These are phyloP conservation scores for Primulina huaijiensis DNA, from an alignment of 257 asterid genomes.

Conservation along the genomic window DNA sequence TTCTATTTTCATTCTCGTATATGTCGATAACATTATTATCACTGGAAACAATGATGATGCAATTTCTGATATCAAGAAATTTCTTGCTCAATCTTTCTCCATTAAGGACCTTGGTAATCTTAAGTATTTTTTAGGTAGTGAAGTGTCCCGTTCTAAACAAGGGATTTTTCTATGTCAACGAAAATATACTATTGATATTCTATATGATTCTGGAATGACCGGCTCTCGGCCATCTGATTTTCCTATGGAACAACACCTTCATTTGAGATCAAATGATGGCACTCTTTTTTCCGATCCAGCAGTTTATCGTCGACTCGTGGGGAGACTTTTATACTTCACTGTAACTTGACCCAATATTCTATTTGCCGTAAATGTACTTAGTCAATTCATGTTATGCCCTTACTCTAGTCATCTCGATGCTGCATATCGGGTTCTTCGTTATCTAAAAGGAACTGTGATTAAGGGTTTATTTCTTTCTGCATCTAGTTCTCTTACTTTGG, in stretches of 20 bases:
- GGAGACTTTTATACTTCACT: too few species aligned
- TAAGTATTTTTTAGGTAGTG: not conserved
- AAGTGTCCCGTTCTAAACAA: not conserved
- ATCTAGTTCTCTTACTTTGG: too few species aligned
- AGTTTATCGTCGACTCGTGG: too few species aligned
- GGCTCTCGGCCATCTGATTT: not conserved
- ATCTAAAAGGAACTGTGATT: too few species aligned
- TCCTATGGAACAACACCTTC: conserved; percentile 17
- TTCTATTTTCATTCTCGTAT: not conserved
- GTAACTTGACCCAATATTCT: too few species aligned
- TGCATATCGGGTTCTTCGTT: too few species aligned
- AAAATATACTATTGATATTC: conserved; percentile 14
- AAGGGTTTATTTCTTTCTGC: too few species aligned
- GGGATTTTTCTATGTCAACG: conserved; percentile 4
- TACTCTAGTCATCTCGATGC: too few species aligned
- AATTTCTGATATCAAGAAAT: not conserved
- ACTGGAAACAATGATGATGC: not conserved
- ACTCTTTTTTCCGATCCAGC: not conserved
- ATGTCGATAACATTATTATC: conserved; percentile 5
- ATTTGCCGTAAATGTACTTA: too few species aligned
- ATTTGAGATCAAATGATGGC: not conserved
- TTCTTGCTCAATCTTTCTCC: conserved; percentile 15
- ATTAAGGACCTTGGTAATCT: conserved; percentile 9
- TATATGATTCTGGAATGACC: not conserved
- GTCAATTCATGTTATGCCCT: too few species aligned